Conservation (phyloP, 805 yeast genomes). For the Yamadazyma ubonensis region DNA sequence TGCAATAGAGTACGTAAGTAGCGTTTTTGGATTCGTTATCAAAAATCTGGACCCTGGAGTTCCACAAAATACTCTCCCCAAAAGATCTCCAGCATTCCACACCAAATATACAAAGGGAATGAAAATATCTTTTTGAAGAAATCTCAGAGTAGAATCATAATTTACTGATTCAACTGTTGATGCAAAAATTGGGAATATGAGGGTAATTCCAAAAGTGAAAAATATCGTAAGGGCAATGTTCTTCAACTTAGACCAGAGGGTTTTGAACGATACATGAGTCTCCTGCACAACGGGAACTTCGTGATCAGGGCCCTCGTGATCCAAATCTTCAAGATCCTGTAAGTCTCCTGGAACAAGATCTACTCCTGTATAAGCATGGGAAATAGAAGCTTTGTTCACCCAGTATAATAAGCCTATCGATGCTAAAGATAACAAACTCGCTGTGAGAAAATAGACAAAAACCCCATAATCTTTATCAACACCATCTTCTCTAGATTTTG, state of each 20-base stretch:
- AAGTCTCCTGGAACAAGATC: too few relatives aligned
- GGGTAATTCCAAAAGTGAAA: conserved; percentile 67
- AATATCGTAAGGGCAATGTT: conserved; percentile 69
- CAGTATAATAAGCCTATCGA: conserved; percentile 42
- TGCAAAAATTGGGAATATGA: conserved; percentile 89
- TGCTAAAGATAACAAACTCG: conserved; percentile 45
- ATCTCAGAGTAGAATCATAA: conserved; percentile 24
- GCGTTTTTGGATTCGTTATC: conserved; percentile 40
- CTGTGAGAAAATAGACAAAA: conserved; percentile 49
- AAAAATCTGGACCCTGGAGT: conserved; percentile 35
- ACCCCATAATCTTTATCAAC: conserved; percentile 39
- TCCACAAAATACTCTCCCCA: conserved; percentile 73
- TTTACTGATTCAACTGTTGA: conserved; percentile 57
- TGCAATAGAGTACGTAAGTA: conserved; percentile 54
- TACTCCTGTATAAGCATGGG: too few relatives aligned
- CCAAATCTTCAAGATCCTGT: too few relatives aligned
- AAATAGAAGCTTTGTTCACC: too few relatives aligned
- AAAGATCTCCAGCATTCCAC: conserved; percentile 89
- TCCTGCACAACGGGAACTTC: conserved; percentile 12
- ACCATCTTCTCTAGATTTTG: conserved; percentile 22
- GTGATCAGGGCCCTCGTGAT: conserved; percentile 14
- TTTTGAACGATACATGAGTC: conserved; percentile 51
- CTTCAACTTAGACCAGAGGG: conserved; percentile 61
- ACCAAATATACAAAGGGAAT: conserved; percentile 76
- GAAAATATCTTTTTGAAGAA: conserved; percentile 49